Base-by-base conservation (phyloP, 2,329 filamentous ascomycete species). In the Hypoxylon sp. region DNA sequence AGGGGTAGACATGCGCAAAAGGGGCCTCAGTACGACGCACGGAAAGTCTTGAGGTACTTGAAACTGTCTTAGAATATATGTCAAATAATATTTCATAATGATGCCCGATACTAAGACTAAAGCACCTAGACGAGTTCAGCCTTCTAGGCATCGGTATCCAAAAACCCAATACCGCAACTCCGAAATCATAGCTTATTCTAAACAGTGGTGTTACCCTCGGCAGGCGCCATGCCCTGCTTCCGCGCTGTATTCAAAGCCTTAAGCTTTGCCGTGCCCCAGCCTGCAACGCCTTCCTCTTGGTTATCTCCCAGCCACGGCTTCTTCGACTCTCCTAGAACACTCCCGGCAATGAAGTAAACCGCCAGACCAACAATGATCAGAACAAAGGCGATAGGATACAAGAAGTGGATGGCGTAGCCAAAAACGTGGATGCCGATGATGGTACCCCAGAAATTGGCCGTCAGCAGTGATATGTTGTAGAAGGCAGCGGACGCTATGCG, bases 381-480 rank as follows among this genome's bases (percentile, higher is more conserved):
- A 8, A 97, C 92, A 78, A 99, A 99, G 11, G 96, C 95, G 76
- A 97, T 92, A 4, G 96, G 95, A 80, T 99, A 99, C 81, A 97
- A 85, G 84, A 88, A 97, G 81, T 97, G 92, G 62, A 99, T 88
- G 41, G 80, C 80, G 73, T 91, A 87, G 46, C 90, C 88, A 75
- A 99, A 97, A 51, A 98, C 92, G 76, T 90, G 87, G 71, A 96
- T 88, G 52, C 96, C 96, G 73, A 99, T 95, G 71, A 96, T 91
- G 67, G 97, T 91, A 70, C 94, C 94, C 96, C 96, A 99, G 82
- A 98, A 98, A 81, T 97, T 97, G 73, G 90, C 93, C 1, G 96
- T 98, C 65, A 99, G 84, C 70, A 99, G 83, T 6, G 91, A 95
- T 74, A 98, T 97, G 80, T 99, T 97, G 84, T 97, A 96, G 81